Percentiles rank a stretch among this genome's conserved stretches.
phyloP scores from a whole-genome alignment of 1,284 basidiomycete species.

The Sparassis latifolia region DNA sequence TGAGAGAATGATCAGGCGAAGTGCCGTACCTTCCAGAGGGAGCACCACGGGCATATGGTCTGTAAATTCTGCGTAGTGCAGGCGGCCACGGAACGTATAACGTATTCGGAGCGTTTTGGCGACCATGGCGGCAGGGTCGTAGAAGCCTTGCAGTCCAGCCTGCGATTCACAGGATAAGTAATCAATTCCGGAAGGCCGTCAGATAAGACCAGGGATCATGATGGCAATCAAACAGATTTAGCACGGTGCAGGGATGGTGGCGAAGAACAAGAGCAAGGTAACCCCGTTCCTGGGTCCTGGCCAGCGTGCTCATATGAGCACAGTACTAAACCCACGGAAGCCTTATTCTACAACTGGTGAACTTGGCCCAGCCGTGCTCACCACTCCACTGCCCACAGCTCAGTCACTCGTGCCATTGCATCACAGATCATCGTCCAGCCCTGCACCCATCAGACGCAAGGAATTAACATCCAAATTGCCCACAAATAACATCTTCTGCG shows the following conservation, averaged over 20 bases:
- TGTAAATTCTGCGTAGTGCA: slow-evolving; percentile 73
- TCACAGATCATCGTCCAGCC: no score
- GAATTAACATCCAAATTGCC: no score
- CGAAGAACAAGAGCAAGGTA: no score
- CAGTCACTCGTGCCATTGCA: no score
- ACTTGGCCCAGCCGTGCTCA: no score
- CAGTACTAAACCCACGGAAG: no score
- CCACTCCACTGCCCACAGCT: no score
- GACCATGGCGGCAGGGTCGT: slow-evolving; percentile 65
- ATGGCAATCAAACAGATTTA: slow-evolving; percentile 1
- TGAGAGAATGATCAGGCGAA: neutral
- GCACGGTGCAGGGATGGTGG: neutral
- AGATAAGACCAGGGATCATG: neutral
- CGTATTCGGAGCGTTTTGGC: slow-evolving; percentile 64
- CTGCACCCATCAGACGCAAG: no score
- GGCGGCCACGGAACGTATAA: slow-evolving; percentile 70
- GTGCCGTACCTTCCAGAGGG: slow-evolving; percentile 64
- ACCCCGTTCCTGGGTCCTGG: no score
- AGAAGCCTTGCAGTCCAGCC: slow-evolving; percentile 69
- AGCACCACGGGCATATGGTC: slow-evolving; percentile 68
- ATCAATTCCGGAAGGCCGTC: neutral
- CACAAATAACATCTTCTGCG: no score
- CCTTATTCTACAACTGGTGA: no score
- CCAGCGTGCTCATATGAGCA: no score
- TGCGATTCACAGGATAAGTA: slow-evolving; percentile 20